Evolutionary conservation across 352 stramenopile species (phyloP).

Genomic region (Phytopythium kandeliae): DNA sequence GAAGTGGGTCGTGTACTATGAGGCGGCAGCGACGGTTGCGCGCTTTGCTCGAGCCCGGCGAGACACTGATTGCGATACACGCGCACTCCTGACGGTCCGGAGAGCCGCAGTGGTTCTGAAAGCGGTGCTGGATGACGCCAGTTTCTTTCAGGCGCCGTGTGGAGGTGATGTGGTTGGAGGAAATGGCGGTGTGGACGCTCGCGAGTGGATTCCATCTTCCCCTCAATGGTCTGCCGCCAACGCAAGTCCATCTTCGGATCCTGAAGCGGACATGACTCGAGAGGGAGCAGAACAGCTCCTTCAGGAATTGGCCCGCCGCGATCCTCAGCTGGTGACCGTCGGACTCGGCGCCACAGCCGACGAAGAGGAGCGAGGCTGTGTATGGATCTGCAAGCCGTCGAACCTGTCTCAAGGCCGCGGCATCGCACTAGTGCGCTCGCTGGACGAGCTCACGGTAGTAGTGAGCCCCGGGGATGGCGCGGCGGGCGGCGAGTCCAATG

Average conservation of each 20-base stretch:
- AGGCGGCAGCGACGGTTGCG: constrained; percentile 36
- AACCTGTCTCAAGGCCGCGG: constrained; percentile 71
- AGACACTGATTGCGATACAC: neutral
- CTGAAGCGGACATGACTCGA: neutral
- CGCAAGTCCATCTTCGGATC: neutral
- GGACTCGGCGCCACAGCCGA: constrained; percentile 21
- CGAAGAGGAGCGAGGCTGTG: constrained; percentile 20
- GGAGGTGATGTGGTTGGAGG: neutral
- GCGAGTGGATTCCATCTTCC: too few relatives aligned
- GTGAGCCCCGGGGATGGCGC: too few relatives aligned
- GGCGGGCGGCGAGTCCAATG: too few relatives aligned
- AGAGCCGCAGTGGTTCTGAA: neutral
- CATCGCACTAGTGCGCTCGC: constrained; percentile 43
- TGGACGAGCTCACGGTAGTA: constrained; percentile 24
- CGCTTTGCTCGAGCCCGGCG: neutral
- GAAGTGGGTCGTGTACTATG: constrained; percentile 43
- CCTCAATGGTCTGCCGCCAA: too few relatives aligned
- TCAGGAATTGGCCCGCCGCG: constrained; percentile 14
- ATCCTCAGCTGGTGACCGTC: constrained; percentile 54
- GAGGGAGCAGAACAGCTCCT: constrained; percentile 13
- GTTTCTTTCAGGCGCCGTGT: neutral
- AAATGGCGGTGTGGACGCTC: too few relatives aligned
- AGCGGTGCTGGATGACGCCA: neutral
- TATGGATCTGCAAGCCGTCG: constrained; percentile 81
- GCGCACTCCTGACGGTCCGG: neutral